Percentiles rank a stretch among this genome's conserved stretches.
These are phyloP conservation scores for Botrytis byssoidea DNA, from an alignment of 2,329 filamentous ascomycete genomes.

Conservation along the genomic window DNA sequence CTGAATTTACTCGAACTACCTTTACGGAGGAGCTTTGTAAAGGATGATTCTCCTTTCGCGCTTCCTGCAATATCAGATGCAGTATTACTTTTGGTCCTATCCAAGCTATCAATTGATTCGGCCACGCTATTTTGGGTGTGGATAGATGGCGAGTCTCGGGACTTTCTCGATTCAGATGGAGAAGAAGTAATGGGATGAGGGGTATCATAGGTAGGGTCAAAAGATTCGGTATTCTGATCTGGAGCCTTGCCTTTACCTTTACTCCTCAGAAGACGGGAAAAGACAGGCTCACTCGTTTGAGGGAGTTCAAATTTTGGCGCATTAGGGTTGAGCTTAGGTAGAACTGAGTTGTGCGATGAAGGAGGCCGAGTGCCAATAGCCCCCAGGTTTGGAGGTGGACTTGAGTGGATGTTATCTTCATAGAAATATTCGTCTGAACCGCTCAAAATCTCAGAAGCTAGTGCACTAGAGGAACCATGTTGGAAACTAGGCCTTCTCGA, in stretches of 20 bases:
- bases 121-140: slow-evolving; percentile 58
- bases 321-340: slow-evolving; percentile 75
- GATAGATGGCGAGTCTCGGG: slow-evolving; percentile 56
- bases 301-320: slow-evolving; percentile 76
- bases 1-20: slow-evolving; percentile 66
- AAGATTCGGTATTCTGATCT: slow-evolving; percentile 41
- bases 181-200: slow-evolving; percentile 42
- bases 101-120: slow-evolving; percentile 49
- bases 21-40: slow-evolving; percentile 60
- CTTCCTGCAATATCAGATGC: slow-evolving; percentile 51
- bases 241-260: slow-evolving; percentile 45
- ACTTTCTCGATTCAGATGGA: slow-evolving; percentile 53
- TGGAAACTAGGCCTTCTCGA: slow-evolving; percentile 81
- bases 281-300: slow-evolving; percentile 53
- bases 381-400: slow-evolving; percentile 56
- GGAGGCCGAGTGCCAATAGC: slow-evolving; percentile 77
- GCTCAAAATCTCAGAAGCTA: slow-evolving; percentile 60
- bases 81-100: slow-evolving; percentile 55
- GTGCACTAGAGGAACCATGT: slow-evolving; percentile 64
- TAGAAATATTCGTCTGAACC: slow-evolving; percentile 64
- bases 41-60: slow-evolving; percentile 50
- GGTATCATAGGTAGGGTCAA: slow-evolving; percentile 27
- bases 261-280: slow-evolving; percentile 51
- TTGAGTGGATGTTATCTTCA: slow-evolving; percentile 53
- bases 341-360: slow-evolving; percentile 48